These are phyloP conservation scores for Rosa chinensis DNA, from an alignment of 306 rosid genomes.

Conservation along the genomic window DNA sequence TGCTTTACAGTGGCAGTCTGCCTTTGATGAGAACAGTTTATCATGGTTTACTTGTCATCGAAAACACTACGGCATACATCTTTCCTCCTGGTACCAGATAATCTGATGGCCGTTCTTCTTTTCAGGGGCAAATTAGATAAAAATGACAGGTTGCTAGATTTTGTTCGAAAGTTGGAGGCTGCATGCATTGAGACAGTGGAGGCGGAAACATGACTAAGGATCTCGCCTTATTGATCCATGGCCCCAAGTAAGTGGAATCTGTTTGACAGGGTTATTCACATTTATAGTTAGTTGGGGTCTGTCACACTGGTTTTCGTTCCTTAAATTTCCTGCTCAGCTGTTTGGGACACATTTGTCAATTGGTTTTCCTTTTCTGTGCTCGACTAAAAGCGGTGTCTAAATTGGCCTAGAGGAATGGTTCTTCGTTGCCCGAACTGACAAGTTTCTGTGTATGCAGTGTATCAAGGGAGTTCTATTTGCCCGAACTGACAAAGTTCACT, in stretches of 20 bases:
- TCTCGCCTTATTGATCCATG: slow-evolving; percentile 86
- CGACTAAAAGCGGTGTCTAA: neutral
- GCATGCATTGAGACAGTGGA: slow-evolving; percentile 92
- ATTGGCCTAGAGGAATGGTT: neutral
- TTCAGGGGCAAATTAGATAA: slow-evolving; percentile 80
- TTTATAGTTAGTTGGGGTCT: neutral
- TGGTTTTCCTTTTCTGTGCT: neutral
- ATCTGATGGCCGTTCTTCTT: neutral
- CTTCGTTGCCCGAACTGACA: neutral
- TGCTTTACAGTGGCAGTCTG: slow-evolving; percentile 1
- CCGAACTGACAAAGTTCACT: too few species aligned
- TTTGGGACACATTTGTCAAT: neutral
- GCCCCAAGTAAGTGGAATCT: slow-evolving; percentile 66
- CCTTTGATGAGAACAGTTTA: neutral
- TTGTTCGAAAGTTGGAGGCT: slow-evolving; percentile 80
- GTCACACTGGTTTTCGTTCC: neutral
- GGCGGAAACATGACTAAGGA: slow-evolving; percentile 96
- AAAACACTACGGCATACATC: neutral
- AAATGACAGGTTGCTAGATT: slow-evolving; percentile 66
- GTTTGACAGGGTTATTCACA: neutral
- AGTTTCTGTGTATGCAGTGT: slow-evolving; percentile 54
- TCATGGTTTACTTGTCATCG: neutral
- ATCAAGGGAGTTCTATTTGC: slow-evolving; percentile 68
- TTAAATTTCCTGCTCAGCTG: neutral
- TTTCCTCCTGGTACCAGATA: slow-evolving; percentile 7